These are phyloP conservation scores for Entomortierella beljakovae DNA, from an alignment of 192 early-diverging fungal genomes.

Conservation along the genomic window DNA sequence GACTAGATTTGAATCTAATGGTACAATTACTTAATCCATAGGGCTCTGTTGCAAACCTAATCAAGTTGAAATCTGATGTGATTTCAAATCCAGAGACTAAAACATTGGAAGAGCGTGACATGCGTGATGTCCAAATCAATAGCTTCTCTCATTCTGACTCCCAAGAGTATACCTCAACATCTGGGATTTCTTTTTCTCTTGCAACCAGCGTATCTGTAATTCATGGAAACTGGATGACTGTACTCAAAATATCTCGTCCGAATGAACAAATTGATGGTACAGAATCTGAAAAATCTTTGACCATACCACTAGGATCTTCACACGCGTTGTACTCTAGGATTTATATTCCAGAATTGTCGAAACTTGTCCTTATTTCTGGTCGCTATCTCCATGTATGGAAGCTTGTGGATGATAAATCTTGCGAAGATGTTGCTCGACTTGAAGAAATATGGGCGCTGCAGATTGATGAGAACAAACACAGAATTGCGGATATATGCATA, in stretches of 20 bases:
- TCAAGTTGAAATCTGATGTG: neutral
- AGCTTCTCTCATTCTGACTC: neutral
- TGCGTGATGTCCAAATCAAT: neutral
- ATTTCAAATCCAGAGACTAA: neutral
- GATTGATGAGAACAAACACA: neutral
- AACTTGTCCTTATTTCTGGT: neutral
- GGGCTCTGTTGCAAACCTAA: neutral
- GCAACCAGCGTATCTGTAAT: neutral
- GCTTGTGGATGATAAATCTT: neutral
- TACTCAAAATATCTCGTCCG: neutral
- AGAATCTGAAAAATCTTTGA: neutral
- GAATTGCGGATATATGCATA: neutral
- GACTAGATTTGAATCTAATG: neutral
- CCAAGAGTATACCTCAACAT: neutral
- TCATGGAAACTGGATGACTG: neutral
- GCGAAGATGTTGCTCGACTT: neutral
- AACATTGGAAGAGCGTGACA: neutral
- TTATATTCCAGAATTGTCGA: neutral
- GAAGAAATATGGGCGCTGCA: slow-evolving; percentile 7
- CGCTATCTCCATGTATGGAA: slow-evolving; percentile 10
- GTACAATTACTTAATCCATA: neutral
- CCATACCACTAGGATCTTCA: slow-evolving; percentile 9
- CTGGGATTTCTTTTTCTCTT: neutral
- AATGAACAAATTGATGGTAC: neutral
- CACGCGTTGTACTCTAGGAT: neutral